Conservation (phyloP, 257 asterid genomes). For the Ehretia macrophylla region DNA sequence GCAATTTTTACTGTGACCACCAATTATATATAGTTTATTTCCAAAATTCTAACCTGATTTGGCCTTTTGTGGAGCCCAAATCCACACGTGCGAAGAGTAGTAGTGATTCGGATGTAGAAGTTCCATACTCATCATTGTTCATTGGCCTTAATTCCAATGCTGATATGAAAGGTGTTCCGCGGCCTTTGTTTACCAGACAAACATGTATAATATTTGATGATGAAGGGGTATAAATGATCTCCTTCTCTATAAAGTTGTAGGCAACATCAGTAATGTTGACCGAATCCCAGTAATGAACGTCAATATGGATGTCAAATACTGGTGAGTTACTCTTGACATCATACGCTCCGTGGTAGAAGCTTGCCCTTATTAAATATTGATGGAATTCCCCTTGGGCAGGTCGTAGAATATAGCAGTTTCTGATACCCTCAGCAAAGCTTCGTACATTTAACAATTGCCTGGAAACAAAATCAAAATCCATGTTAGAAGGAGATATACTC, state of each 20-base stretch:
- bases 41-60: too few species aligned
- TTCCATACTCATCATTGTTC: too few species aligned
- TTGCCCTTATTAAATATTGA: constrained; percentile 24
- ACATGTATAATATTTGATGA: neutral
- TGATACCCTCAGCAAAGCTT: constrained; percentile 23
- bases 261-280: neutral
- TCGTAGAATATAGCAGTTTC: too few species aligned
- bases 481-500: constrained; percentile 3
- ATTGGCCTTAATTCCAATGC: neutral
- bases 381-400: constrained; percentile 7
- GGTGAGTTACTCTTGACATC: constrained; percentile 21
- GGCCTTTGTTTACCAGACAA: too few species aligned
- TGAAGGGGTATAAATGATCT: neutral
- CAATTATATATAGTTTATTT: too few species aligned
- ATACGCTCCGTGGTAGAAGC: constrained; percentile 30
- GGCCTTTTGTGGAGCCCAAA: too few species aligned
- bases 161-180: too few species aligned
- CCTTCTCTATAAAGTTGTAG: neutral
- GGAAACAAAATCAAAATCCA: neutral
- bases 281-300: too few species aligned
- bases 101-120: neutral
- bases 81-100: too few species aligned
- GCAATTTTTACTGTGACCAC: too few species aligned
- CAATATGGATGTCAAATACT: constrained; percentile 30
- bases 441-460: constrained; percentile 16